Base-by-base conservation (phyloP, 2,329 filamentous ascomycete genomes). In the Colletotrichum sp. region DNA sequence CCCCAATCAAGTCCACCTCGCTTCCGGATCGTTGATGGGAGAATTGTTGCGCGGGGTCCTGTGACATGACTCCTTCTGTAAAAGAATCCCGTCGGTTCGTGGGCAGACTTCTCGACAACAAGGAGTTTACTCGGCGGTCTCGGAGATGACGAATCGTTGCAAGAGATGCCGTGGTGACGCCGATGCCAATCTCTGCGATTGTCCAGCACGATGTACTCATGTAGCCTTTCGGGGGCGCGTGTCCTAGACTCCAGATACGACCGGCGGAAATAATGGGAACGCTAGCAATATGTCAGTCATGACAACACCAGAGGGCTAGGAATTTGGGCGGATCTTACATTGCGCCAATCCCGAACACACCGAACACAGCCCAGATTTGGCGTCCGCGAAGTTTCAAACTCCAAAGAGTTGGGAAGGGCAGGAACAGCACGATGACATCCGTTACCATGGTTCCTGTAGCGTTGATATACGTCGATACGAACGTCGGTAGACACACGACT, bases 391-490 rank as follows among this genome's bases (percentile, higher is more conserved):
- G 33, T 4, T 43, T 69, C 8, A 75, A 18, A 27, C 58, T 34
- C 64, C 55, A 57, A 7, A 75, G 43, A 33, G 58, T 64, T 12
- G 69, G 63, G 2, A 75, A 67, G n/a, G 72, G 72, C 51, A 75
- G 31, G 12, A 71, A 58, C 9, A 75, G 61, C 13, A 75, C 59
- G 16, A 69, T 70, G 21, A 75, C 18, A 9, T 75, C 72, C 18
- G 63, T 66, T 15, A 66, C n/a, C 27, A 66, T 66, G 8, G 63
- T 66, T 15, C 63, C 63, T n/a, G 63, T 66, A 21, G 63, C 47
- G 47, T 66, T 66, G 63, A 66, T 29, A 4, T 66, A 66, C 1
- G 63, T 66, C 33, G 63, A 34, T 36, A 66, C 29, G 47, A 55
- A 51, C 6, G 43, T 55, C 47, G 63, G 63, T 13, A 66, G 47